A percentile compares a stretch with the other conserved stretches of the same genome.
Evolutionary conservation across 2,329 filamentous ascomycete species (phyloP).

Genomic region (Hypoxylon sp.): DNA sequence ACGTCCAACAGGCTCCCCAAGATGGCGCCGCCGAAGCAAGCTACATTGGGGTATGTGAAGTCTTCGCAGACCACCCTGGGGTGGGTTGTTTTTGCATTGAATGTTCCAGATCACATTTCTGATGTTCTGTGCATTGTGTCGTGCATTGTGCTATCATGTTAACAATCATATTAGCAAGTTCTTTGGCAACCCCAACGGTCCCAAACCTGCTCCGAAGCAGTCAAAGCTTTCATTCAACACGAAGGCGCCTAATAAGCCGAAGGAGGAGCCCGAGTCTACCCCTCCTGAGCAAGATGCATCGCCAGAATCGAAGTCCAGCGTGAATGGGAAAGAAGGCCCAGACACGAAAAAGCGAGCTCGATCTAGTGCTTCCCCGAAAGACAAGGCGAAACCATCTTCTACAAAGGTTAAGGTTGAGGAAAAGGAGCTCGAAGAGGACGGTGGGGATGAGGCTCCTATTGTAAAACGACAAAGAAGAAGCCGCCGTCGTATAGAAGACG

Average conservation of each 20-base stretch:
- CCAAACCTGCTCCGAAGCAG: conserved; percentile 74
- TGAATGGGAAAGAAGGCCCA: conserved; percentile 54
- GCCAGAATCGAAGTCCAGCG: conserved; percentile 41
- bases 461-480: conserved; percentile 67
- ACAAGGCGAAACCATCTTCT: conserved; percentile 41
- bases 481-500: conserved; percentile 63
- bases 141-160: conserved; percentile 18
- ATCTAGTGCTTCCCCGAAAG: conserved; percentile 42
- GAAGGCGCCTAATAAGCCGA: conserved; percentile 57
- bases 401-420: conserved; percentile 50
- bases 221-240: conserved; percentile 82
- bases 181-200: conserved; percentile 75
- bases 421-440: conserved; percentile 50
- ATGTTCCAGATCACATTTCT: neutral
- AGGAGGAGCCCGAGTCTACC: conserved; percentile 48
- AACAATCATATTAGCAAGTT: conserved; percentile 74
- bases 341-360: conserved; percentile 61
- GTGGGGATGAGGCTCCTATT: conserved; percentile 69
- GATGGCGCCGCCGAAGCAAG: conserved; percentile 52
- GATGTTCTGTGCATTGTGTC: neutral
- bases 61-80: conserved; percentile 52
- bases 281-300: conserved; percentile 32
- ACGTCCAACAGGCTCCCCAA: conserved; percentile 44
- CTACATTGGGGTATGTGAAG: conserved; percentile 53
- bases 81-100: conserved; percentile 43